Base-by-base conservation (phyloP, 345 rosid species). In the Geranium rotundifolium region DNA sequence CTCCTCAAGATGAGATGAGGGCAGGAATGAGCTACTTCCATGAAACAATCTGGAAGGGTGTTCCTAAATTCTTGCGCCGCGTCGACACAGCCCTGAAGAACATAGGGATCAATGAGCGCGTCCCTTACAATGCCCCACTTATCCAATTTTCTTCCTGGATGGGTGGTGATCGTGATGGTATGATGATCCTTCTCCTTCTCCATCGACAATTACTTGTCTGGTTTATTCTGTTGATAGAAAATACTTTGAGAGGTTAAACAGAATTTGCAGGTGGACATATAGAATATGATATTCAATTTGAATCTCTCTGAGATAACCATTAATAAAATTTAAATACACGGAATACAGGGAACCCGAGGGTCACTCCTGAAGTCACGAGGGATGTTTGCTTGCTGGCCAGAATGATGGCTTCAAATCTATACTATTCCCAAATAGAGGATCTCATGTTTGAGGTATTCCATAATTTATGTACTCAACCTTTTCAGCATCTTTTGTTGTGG, bases 141-240 rank as follows among this genome's bases (percentile, higher is more conserved):
- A 95, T 95, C 68, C 99, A 95, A 60, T 95, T 95, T 77, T 90
- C 99, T 62, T 95, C 99, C 17, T 95, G 97, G 99, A 93, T 95
- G 99, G 99, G 99, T 19, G 99, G 99, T 55, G 97, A 95, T 72
- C 99, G 97, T 65, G 99, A 95, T 77, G 99, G 99, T 93, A 79
- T 18, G 72, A 56, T n/a, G n/a, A n/a, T n/a, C n/a, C n/a, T n/a
- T n/a, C n/a, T 73, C 65, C 63, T 64, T 71, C 58, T 49, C 18
- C 39, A 34, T 29, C 15, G 46, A 50, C n/a, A 17, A 29, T 52
- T 54, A 17, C 19, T 0, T 29, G 14, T 57, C 58, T 57, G 16
- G 17, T 14, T 1, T 19, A 57, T 57, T 34, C 41, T 2, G 19
- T 57, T 57, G 23, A 18, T 8, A 5, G n/a, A 18, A 50, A 14